phyloP scores from a whole-genome alignment of 2,329 filamentous ascomycete genomes.

The Celoporthe dispersa region DNA sequence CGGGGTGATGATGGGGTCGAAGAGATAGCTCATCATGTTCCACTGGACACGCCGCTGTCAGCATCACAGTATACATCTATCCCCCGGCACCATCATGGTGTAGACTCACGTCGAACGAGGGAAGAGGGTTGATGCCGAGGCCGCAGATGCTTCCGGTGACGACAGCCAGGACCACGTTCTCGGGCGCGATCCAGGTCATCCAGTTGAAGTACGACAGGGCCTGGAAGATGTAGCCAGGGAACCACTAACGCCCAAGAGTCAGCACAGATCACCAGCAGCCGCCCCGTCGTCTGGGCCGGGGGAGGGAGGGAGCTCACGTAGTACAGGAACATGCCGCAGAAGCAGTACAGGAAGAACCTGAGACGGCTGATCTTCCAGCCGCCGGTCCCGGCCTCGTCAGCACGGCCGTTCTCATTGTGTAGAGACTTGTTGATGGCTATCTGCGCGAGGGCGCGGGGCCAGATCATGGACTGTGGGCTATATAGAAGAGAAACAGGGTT shows the following conservation, averaged over 20 bases:
- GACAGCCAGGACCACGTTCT: constrained; percentile 39
- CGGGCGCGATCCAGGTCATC: constrained; percentile 57
- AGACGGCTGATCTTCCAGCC: constrained; percentile 49
- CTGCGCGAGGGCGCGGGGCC: constrained; percentile 53
- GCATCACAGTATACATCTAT: not conserved
- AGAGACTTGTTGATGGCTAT: constrained; percentile 54
- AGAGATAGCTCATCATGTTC: constrained; percentile 24
- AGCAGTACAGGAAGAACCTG: constrained; percentile 49
- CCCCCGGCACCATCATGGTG: constrained; percentile 25
- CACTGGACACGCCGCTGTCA: constrained; percentile 13
- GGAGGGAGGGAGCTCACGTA: constrained; percentile 35
- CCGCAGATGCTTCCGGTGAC: constrained; percentile 42
- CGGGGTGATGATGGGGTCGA: constrained; percentile 46
- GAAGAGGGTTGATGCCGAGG: constrained; percentile 41
- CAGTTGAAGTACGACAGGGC: constrained; percentile 53
- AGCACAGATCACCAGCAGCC: not conserved
- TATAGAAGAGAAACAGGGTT: not conserved
- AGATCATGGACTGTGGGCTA: constrained; percentile 52
- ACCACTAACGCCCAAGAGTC: constrained; percentile 38
- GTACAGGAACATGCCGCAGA: constrained; percentile 53
- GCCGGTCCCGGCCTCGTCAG: constrained; percentile 41
- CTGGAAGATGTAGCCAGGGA: constrained; percentile 55
- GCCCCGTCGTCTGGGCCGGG: not conserved
- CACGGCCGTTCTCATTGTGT: constrained; percentile 47
- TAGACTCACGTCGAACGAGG: constrained; percentile 48